phyloP scores from a whole-genome alignment of 345 rosid genomes.

The Garcia nutans region DNA sequence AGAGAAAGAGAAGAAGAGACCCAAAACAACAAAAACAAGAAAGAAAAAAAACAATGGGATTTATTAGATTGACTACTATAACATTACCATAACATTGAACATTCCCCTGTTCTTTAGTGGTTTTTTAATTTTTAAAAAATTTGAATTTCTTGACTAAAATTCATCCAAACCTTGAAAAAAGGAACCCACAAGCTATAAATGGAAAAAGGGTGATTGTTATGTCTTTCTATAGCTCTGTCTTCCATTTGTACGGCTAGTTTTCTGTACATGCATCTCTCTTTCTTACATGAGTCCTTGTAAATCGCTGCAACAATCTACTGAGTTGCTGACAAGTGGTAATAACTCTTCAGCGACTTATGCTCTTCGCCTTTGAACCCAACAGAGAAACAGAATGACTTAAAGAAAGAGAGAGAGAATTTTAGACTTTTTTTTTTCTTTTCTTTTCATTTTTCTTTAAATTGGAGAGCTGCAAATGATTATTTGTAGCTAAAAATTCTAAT shows the following conservation, averaged over 20 bases:
- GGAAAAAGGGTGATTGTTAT: background rate
- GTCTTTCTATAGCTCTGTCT: background rate
- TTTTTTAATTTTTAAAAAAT: too few species aligned
- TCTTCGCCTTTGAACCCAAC: constrained; percentile 30
- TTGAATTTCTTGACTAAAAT: background rate
- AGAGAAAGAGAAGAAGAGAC: too few species aligned
- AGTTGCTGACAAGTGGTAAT: constrained; percentile 35
- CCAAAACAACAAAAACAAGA: background rate
- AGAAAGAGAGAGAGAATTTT: background rate
- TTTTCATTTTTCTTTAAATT: too few species aligned
- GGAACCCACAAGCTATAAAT: constrained; percentile 19
- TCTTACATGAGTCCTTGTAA: constrained; percentile 28
- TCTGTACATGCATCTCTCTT: background rate
- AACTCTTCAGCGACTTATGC: constrained; percentile 37
- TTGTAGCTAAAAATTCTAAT: too few species aligned
- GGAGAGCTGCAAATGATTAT: too few species aligned
- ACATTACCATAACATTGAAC: background rate
- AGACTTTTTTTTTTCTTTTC: background rate
- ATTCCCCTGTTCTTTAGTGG: background rate
- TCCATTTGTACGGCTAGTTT: constrained; percentile 18
- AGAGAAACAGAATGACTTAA: background rate
- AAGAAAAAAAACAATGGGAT: background rate
- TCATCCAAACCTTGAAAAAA: constrained; percentile 10
- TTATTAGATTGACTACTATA: background rate
- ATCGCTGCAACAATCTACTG: constrained; percentile 22